Evolutionary conservation across 202 grass and related monocot genomes (phyloP), one percentile per base, ranked within the genome.

Genomic region (Carex arenaria): DNA sequence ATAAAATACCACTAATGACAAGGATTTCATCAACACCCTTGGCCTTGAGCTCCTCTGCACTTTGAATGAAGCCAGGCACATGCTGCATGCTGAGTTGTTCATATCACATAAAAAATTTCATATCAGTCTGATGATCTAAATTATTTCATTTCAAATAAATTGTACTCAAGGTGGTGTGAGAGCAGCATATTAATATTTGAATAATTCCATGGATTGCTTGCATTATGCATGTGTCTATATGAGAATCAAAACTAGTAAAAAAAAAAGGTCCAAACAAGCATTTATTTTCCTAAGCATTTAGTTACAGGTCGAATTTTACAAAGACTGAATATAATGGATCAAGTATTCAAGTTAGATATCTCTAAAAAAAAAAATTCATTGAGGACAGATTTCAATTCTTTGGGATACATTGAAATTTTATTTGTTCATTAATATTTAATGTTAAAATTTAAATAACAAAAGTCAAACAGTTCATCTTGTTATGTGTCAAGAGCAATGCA

Each of bases 21-120:
- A 99, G 69, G 83, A 99, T 95, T 68, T 99, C 96, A 7, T 99
- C 89, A 34, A 98, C 91, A 59, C 96, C 96, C 89, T 98, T 98
- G 81, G 89, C 88, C 87, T 95, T 95, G 40, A 98, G 91, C 72
- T 93, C 83, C 68, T 98, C 93, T 47, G 93, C 89, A 80, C 82
- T 85, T 63, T 85, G 89, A 57, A 98, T 90, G 86, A 98, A 98
- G 67, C 96, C 89, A 20, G 96, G 96, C 28, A 95, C 96, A 62
- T 95, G 93, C 83, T 98, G 89, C 84, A 88, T 95, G 86, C 96
- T 98, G 61, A 11, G 1, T 51, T 72, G 42, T 43, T 64, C 1
- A 51, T 78, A 88, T 55, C 36, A 67, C 20, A 49, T n/a, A 86
- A 89, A 72, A 78, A 59, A 7, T 12, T 77, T 38, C 53, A 59